Conservation (phyloP, 1,139 yeast genomes). For the Blastobotrys raffinosifermentans region DNA sequence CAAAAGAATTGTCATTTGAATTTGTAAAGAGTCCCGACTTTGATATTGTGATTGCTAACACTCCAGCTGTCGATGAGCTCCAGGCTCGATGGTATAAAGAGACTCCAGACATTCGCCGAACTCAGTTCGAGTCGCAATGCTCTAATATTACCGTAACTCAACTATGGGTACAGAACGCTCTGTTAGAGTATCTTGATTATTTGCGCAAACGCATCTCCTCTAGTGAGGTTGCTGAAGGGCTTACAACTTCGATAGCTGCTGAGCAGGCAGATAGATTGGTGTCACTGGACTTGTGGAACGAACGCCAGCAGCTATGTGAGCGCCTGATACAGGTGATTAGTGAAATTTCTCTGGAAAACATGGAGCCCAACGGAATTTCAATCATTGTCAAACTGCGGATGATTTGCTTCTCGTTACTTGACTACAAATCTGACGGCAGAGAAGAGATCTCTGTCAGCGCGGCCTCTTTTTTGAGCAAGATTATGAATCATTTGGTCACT, state of each 20-base stretch:
- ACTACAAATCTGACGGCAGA: conserved; percentile 8
- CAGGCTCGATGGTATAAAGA: conserved; percentile 5
- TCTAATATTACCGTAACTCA: conserved; percentile 10
- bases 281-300: conserved; percentile 10
- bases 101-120: conserved; percentile 5
- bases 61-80: not conserved
- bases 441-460: conserved; percentile 9
- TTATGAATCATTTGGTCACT: conserved; percentile 10
- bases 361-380: conserved; percentile 12
- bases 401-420: conserved; percentile 10
- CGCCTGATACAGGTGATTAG: conserved; percentile 6
- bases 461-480: conserved; percentile 8
- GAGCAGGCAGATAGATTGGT: conserved; percentile 1
- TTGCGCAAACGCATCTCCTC: not conserved
- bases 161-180: conserved; percentile 10
- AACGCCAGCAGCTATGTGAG: conserved; percentile 9
- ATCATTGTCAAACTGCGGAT: conserved; percentile 10
- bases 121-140: conserved; percentile 11
- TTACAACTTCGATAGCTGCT: not conserved
- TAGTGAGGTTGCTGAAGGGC: not conserved
- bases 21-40: conserved; percentile 1
- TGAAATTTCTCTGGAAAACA: conserved; percentile 9
- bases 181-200: conserved; percentile 8
- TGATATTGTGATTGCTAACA: not conserved
- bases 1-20: conserved; percentile 6